phyloP scores from a whole-genome alignment of 345 rosid species.

The Eucalyptus pauciflora region DNA sequence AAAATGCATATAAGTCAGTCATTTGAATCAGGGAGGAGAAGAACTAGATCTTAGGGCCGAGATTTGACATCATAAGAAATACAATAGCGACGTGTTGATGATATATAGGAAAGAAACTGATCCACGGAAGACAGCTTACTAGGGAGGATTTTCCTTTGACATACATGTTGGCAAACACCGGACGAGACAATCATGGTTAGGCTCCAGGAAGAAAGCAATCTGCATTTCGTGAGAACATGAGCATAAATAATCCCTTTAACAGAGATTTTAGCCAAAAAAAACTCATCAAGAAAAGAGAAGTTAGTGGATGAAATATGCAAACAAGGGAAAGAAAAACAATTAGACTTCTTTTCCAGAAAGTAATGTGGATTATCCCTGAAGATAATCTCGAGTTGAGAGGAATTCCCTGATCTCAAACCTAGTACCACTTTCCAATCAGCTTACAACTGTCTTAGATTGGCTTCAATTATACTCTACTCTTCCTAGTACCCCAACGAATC shows the following conservation, averaged over 20 bases:
- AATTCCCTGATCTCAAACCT: too few species aligned
- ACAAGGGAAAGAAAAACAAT: not conserved
- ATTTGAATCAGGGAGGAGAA: not conserved
- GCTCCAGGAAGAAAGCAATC: constrained; percentile 80
- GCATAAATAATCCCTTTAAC: not conserved
- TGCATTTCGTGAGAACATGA: constrained; percentile 3
- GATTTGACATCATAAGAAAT: not conserved
- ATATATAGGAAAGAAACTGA: not conserved
- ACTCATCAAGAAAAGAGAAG: not conserved
- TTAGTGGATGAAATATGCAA: not conserved
- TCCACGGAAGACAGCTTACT: constrained; percentile 26
- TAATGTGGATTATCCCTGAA: not conserved
- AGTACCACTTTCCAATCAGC: too few species aligned
- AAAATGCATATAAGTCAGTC: not conserved
- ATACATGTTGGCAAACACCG: constrained; percentile 88
- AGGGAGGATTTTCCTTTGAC: constrained; percentile 54
- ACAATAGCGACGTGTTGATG: not conserved
- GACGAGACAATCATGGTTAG: constrained; percentile 71
- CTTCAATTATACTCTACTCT: too few species aligned
- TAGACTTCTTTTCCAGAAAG: not conserved
- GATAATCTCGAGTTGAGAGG: too few species aligned
- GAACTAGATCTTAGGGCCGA: not conserved
- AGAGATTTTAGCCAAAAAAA: not conserved
- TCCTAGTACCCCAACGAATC: too few species aligned
- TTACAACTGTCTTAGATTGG: too few species aligned